Evolutionary conservation across 2,329 filamentous ascomycete genomes (phyloP).

Genomic region (Trichophyton mentagrophytes): DNA sequence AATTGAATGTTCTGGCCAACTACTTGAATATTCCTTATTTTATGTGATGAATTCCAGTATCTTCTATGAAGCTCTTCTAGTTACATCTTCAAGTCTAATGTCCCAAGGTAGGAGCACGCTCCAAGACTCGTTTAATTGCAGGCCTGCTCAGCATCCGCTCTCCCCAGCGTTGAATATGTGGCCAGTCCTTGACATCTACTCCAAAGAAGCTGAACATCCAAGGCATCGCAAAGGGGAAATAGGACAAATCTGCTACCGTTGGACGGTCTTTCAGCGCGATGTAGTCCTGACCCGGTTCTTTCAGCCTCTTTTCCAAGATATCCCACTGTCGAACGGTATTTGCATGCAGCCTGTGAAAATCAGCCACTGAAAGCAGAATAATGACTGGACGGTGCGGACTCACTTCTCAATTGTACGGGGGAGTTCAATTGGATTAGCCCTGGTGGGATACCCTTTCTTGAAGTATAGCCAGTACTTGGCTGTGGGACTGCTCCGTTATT

Average conservation of each 20-base stretch:
- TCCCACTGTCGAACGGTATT: conserved; percentile 21
- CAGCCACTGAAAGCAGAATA: not conserved
- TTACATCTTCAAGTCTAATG: not conserved
- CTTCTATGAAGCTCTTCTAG: too few relatives aligned
- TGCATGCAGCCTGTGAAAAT: conserved; percentile 15
- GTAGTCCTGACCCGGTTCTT: conserved; percentile 19
- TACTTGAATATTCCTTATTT: too few relatives aligned
- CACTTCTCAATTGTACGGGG: conserved; percentile 16
- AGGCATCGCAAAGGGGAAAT: conserved; percentile 28
- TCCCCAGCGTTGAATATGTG: conserved; percentile 6
- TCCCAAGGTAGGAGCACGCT: not conserved
- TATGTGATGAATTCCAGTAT: too few relatives aligned
- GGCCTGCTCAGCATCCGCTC: not conserved
- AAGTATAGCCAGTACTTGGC: conserved; percentile 30
- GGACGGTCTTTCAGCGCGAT: conserved; percentile 26
- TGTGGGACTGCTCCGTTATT: conserved; percentile 13
- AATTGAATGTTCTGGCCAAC: too few relatives aligned
- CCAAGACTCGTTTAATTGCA: not conserved
- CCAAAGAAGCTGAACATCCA: conserved; percentile 27
- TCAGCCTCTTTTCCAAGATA: conserved; percentile 18
- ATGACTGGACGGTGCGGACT: not conserved
- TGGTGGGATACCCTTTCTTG: conserved; percentile 18
- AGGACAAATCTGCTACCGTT: conserved; percentile 26
- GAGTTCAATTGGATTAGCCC: conserved; percentile 16
- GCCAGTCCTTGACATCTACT: conserved; percentile 22